Base-by-base conservation (phyloP, 495 filamentous ascomycete species). In the Aspergillus coremiiformis region DNA sequence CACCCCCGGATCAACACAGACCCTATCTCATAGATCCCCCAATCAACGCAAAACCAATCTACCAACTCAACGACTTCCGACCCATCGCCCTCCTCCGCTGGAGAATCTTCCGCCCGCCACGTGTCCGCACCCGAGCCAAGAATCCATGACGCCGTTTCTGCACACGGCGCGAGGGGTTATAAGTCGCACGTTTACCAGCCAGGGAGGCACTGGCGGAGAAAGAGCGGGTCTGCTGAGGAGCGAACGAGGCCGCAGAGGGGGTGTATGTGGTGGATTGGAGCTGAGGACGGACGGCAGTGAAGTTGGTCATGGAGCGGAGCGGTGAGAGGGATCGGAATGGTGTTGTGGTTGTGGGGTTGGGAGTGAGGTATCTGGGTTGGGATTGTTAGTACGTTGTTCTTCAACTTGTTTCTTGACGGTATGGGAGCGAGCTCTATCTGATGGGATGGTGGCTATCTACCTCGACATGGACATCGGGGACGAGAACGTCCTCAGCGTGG, bases 81-180 rank as follows among this genome's bases (percentile, higher is more conserved):
- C 78, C 76, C 73, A 83, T 87, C 43, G 71, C 48, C 54, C 69
- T 72, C 65, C 85, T 73, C 62, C 83, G 72, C 59, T 63, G 71
- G 56, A 89, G 41, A 30, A 77, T 77, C 66, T 70, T 73, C 54
- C 81, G 66, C 10, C 80, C 85, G 24, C 73, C 78, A 58, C 75
- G 68, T 20, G 74, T 76, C 61, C 70, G 69, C 51, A 83, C 56
- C 52, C 85, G 62, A 12, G 78, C 69, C 65, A 88, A 67, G 67
- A 86, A 88, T 0, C 85, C 85, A 66, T 81, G 79, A 52, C 85
- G 72, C 53, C 85, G 72, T 71, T 88, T 89, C 64, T 86, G 76
- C 39, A 89, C 84, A 44, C 78, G 66, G 54, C 87, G 84, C 45
- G 78, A 83, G 4, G 84, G 84, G 43, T 78, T 76, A 59, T 76